These are phyloP conservation scores for Wakefieldia striispora DNA, from an alignment of 768 basidiomycete genomes.

Conservation along the genomic window DNA sequence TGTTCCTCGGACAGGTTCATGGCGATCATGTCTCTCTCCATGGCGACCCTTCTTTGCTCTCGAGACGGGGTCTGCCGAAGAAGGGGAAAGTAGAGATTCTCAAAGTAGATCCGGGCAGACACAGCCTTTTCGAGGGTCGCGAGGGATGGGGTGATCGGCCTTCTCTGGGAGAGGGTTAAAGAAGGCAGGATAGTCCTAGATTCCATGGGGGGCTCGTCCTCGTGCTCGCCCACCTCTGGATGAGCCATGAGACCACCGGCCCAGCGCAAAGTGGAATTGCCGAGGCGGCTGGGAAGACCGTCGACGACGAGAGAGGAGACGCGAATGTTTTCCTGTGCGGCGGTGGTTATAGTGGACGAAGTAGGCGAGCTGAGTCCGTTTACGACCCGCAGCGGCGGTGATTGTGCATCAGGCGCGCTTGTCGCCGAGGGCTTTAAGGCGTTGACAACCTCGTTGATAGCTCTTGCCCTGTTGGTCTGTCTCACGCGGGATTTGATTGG, in stretches of 20 bases:
- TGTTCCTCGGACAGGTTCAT: conserved; percentile 70
- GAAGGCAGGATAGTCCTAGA: conserved; percentile 28
- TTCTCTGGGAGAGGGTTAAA: conserved; percentile 40
- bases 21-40: conserved; percentile 83
- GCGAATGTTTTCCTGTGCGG: conserved; percentile 66
- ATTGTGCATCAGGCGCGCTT: conserved; percentile 38
- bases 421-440: conserved; percentile 59
- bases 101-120: conserved; percentile 90
- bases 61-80: conserved; percentile 83
- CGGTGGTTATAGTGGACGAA: conserved; percentile 73
- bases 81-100: conserved; percentile 83
- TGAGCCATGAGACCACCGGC: conserved; percentile 60
- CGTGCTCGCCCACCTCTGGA: conserved; percentile 62
- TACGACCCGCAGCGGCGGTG: conserved; percentile 68
- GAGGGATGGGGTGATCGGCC: conserved; percentile 79
- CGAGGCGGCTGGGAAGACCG: conserved; percentile 53
- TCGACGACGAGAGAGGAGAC: conserved; percentile 40
- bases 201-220: conserved; percentile 38
- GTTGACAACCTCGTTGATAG: conserved; percentile 75
- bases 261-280: conserved; percentile 61
- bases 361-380: conserved; percentile 71
- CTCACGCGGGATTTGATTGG: conserved; percentile 82
- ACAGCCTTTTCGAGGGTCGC: conserved; percentile 92
- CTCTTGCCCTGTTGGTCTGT: conserved; percentile 63
- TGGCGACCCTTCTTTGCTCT: conserved; percentile 78